phyloP scores from a whole-genome alignment of 2,329 filamentous ascomycete species.

The Exophiala viscosa region DNA sequence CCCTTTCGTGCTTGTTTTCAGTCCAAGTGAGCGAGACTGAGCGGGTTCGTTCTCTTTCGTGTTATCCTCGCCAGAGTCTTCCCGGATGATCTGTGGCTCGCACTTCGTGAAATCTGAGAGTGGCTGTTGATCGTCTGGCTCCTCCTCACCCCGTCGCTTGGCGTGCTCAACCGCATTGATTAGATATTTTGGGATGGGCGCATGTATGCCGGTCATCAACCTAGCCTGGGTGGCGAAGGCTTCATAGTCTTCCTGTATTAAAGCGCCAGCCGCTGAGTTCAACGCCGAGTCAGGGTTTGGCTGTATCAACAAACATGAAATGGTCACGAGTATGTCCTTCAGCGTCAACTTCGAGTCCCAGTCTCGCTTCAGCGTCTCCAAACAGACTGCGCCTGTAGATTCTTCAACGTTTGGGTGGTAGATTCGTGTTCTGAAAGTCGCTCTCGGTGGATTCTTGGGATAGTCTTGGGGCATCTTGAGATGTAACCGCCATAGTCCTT shows the following conservation, averaged over 20 bases:
- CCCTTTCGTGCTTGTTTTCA: conserved; percentile 35
- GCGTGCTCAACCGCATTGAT: conserved; percentile 49
- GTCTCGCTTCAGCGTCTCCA: conserved; percentile 62
- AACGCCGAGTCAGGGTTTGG: conserved; percentile 63
- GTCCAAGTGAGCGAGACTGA: conserved; percentile 37
- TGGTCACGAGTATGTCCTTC: conserved; percentile 57
- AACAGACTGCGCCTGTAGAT: conserved; percentile 58
- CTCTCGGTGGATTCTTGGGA: conserved; percentile 51
- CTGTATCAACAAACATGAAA: conserved; percentile 60
- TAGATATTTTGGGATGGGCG: conserved; percentile 49
- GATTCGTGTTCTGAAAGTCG: conserved; percentile 58
- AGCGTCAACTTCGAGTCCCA: conserved; percentile 58
- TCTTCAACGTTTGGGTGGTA: conserved; percentile 66
- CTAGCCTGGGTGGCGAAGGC: conserved; percentile 55
- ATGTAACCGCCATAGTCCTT: conserved; percentile 58
- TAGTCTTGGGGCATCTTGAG: conserved; percentile 52
- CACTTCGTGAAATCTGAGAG: conserved; percentile 2
- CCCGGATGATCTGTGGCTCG: conserved; percentile 18
- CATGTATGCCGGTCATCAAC: conserved; percentile 62
- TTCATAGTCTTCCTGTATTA: conserved; percentile 58
- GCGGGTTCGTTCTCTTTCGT: conserved; percentile 50
- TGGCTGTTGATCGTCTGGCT: conserved; percentile 22
- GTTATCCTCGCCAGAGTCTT: conserved; percentile 33
- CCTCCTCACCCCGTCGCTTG: conserved; percentile 53
- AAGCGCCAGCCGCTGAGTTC: conserved; percentile 57